phyloP scores from a whole-genome alignment of 148 eudicot genomes.

The Camellia granthamiana region DNA sequence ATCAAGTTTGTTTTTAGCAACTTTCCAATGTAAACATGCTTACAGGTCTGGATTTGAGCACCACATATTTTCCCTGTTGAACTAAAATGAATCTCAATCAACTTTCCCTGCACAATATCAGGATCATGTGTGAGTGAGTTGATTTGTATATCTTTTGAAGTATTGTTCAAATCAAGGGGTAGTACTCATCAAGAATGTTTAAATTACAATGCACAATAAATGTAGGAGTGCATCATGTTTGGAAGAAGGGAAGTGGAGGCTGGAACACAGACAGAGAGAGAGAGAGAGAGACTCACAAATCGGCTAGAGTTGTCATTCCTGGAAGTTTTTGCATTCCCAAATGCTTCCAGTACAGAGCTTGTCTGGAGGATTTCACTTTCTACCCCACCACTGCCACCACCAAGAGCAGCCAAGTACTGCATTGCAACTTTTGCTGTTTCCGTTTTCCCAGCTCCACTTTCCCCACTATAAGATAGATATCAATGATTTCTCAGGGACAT shows the following conservation, averaged over 20 bases:
- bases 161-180: background rate
- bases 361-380: slow-evolving; percentile 75
- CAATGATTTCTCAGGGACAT: slow-evolving; percentile 9
- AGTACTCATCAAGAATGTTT: background rate
- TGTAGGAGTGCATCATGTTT: background rate
- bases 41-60: slow-evolving; percentile 88
- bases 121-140: background rate
- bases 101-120: slow-evolving; percentile 72
- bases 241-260: background rate
- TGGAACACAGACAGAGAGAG: background rate
- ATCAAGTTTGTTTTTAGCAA: background rate
- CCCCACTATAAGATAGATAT: slow-evolving; percentile 57
- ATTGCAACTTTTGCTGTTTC: slow-evolving; percentile 91
- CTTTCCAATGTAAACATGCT: slow-evolving; percentile 28
- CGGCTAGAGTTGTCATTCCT: slow-evolving; percentile 90
- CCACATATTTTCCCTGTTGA: slow-evolving; percentile 74
- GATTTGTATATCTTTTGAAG: background rate
- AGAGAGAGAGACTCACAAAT: slow-evolving; percentile 56
- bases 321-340: slow-evolving; percentile 95
- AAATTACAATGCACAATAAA: background rate
- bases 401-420: slow-evolving; percentile 84
- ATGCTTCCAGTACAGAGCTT: slow-evolving; percentile 76
- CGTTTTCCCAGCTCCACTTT: slow-evolving; percentile 99
- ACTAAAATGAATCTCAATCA: slow-evolving; percentile 82
- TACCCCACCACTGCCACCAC: slow-evolving; percentile 70